These are phyloP conservation scores for Sarcodon aspratus DNA, from an alignment of 768 basidiomycete genomes.

Conservation along the genomic window DNA sequence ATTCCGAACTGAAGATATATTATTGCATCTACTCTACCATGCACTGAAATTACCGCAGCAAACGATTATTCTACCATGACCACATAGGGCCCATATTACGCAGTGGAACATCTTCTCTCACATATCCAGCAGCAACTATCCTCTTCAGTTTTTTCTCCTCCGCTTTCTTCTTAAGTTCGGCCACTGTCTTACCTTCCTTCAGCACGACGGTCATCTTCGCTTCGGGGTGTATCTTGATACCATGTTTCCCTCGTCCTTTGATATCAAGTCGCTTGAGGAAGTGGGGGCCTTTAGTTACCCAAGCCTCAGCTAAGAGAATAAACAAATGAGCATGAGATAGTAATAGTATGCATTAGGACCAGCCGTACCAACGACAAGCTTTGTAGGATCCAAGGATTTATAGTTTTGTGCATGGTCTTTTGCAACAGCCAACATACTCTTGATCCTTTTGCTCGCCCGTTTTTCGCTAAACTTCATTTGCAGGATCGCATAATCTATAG, in stretches of 20 bases:
- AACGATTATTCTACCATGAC: constrained; percentile 53
- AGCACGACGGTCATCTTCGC: constrained; percentile 68
- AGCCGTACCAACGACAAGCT: constrained; percentile 73
- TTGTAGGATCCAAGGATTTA: constrained; percentile 60
- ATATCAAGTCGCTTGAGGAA: constrained; percentile 60
- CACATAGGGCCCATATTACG: constrained; percentile 63
- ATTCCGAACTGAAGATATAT: neutral
- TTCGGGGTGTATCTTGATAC: constrained; percentile 66
- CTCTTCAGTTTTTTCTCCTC: constrained; percentile 57
- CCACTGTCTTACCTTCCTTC: constrained; percentile 70
- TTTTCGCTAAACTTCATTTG: constrained; percentile 98
- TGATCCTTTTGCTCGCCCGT: constrained; percentile 72
- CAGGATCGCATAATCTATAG: constrained; percentile 89
- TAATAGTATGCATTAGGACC: neutral
- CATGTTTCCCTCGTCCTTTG: constrained; percentile 72
- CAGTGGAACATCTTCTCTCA: constrained; percentile 71
- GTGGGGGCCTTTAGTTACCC: constrained; percentile 81
- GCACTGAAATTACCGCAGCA: neutral
- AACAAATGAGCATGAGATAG: neutral
- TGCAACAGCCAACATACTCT: constrained; percentile 81
- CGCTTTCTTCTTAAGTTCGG: constrained; percentile 52
- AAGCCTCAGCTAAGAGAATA: constrained; percentile 62
- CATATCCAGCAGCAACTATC: constrained; percentile 71
- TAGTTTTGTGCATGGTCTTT: constrained; percentile 74
- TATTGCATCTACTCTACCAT: neutral